These are phyloP conservation scores for Castanea crenata DNA, from an alignment of 306 rosid genomes.

Conservation along the genomic window DNA sequence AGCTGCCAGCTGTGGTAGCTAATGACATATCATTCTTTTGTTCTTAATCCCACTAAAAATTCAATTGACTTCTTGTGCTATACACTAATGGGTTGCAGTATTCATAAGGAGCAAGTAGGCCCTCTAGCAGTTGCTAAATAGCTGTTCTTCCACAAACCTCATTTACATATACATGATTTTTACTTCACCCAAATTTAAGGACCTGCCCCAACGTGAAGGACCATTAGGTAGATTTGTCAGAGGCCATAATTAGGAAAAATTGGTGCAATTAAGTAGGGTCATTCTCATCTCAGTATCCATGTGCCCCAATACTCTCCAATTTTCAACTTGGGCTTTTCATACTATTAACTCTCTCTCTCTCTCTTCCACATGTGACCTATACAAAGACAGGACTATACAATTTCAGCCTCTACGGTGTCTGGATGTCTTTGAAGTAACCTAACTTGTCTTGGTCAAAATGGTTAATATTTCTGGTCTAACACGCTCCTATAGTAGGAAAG, in stretches of 20 bases:
- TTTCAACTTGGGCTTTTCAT: too few relatives aligned
- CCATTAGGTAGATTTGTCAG: constrained; percentile 34
- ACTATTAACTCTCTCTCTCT: too few relatives aligned
- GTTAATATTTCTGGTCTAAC: too few relatives aligned
- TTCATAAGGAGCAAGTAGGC: constrained; percentile 3
- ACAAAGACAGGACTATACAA: too few relatives aligned
- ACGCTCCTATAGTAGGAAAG: too few relatives aligned
- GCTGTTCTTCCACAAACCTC: constrained; percentile 7
- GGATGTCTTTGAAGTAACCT: too few relatives aligned
- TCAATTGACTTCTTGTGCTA: background rate
- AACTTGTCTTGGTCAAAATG: too few relatives aligned
- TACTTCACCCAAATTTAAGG: background rate
- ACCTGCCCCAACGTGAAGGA: constrained; percentile 5
- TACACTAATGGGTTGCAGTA: background rate
- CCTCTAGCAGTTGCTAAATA: constrained; percentile 6
- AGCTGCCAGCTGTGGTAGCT: background rate
- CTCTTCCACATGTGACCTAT: too few relatives aligned
- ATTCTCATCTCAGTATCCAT: background rate
- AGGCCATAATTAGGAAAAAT: constrained; percentile 16
- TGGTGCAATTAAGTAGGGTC: background rate
- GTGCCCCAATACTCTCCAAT: too few relatives aligned
- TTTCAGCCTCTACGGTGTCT: too few relatives aligned
- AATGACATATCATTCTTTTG: background rate
- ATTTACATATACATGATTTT: constrained; percentile 2
- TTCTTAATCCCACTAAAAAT: background rate